Evolutionary conservation across 495 filamentous ascomycete genomes (phyloP).

Genomic region (Penicillium ochrochloron): DNA sequence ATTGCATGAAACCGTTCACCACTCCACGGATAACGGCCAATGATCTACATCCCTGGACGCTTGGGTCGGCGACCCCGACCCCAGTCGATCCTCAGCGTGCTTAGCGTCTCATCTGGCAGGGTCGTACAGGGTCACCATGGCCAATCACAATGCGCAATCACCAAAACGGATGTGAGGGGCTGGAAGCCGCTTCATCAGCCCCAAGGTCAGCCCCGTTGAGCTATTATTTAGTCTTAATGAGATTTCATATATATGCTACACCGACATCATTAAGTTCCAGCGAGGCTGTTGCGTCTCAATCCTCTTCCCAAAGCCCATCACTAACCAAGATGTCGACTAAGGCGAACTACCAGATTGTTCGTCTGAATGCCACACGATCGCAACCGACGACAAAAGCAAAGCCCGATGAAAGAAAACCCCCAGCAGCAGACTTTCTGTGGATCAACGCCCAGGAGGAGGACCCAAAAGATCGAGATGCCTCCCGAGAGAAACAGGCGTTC

Average conservation of each 20-base stretch:
- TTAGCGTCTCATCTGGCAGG: background rate
- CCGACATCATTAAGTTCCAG: background rate
- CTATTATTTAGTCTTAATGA: background rate
- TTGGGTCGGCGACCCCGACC: background rate
- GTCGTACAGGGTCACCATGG: background rate
- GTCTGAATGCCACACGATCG: background rate
- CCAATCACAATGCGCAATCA: background rate
- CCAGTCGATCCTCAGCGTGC: background rate
- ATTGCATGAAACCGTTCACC: background rate
- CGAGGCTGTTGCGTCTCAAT: background rate
- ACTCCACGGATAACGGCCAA: background rate
- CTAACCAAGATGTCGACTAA: background rate
- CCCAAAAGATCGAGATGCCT: background rate
- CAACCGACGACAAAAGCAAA: background rate
- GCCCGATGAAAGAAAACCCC: background rate
- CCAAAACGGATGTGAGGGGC: background rate
- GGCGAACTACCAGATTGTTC: background rate
- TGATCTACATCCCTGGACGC: background rate
- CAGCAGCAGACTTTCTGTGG: slow-evolving; percentile 4
- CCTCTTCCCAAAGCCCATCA: background rate
- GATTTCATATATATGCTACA: background rate
- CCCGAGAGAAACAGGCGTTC: slow-evolving; percentile 5
- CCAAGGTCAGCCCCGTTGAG: background rate
- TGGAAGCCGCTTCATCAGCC: background rate
- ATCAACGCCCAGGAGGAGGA: slow-evolving; percentile 7